Conservation (phyloP, 768 basidiomycete species). For the Sutorius australiensis region DNA sequence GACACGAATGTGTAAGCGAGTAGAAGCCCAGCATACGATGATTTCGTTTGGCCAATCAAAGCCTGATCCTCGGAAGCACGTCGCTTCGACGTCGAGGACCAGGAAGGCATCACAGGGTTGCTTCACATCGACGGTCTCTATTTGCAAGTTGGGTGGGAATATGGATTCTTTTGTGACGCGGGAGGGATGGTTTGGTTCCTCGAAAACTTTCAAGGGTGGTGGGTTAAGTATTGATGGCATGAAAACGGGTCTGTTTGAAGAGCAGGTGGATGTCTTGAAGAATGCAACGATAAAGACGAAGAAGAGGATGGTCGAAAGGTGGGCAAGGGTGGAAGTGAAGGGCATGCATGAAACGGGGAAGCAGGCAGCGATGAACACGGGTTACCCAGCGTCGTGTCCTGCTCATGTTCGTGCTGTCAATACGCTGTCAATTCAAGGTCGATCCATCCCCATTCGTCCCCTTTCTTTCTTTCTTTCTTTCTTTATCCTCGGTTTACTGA, state of each 20-base stretch:
- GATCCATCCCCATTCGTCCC: constrained; percentile 5
- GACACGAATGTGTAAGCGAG: not conserved
- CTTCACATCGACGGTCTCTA: constrained; percentile 22
- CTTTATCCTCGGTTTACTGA: not conserved
- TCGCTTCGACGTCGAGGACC: constrained; percentile 88
- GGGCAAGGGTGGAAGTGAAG: constrained; percentile 10
- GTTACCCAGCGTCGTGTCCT: constrained; percentile 15
- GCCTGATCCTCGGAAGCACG: constrained; percentile 60
- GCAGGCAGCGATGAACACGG: constrained; percentile 2
- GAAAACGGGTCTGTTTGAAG: not conserved
- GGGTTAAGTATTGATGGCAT: constrained; percentile 22
- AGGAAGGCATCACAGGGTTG: constrained; percentile 75
- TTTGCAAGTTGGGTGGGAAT: constrained; percentile 1
- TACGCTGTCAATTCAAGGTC: not conserved
- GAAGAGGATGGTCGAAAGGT: not conserved
- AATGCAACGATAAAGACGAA: constrained; percentile 3
- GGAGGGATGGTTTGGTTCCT: constrained; percentile 2
- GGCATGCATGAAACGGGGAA: constrained; percentile 7
- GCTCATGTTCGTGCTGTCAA: constrained; percentile 27
- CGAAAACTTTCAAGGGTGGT: constrained; percentile 5
- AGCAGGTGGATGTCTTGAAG: not conserved
- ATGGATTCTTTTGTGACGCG: constrained; percentile 1
- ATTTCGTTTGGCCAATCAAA: constrained; percentile 94
- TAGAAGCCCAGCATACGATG: constrained; percentile 56
- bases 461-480: not conserved